Evolutionary conservation across 306 rosid species (phyloP).

Genomic region (Cicer bijugum): DNA sequence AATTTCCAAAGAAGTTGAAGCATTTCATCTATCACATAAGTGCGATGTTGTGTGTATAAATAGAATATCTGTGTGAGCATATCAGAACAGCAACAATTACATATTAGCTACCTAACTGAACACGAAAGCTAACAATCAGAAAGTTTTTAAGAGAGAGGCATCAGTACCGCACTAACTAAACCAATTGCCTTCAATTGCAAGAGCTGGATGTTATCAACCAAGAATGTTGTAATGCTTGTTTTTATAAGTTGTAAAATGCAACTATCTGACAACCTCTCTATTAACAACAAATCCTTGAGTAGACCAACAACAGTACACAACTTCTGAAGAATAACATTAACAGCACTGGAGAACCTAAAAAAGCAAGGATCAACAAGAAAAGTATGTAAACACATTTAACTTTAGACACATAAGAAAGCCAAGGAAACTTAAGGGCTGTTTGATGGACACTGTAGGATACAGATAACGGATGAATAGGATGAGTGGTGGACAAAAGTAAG

Average conservation of each 20-base stretch:
- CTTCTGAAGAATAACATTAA: slow-evolving; percentile 89
- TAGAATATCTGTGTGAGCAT: slow-evolving; percentile 83
- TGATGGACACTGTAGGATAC: not conserved
- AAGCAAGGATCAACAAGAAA: slow-evolving; percentile 39
- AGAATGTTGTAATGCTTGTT: slow-evolving; percentile 84
- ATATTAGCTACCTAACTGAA: slow-evolving; percentile 19
- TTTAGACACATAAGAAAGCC: slow-evolving; percentile 25
- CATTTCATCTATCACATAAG: slow-evolving; percentile 90
- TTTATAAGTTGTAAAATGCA: slow-evolving; percentile 91
- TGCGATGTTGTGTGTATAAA: slow-evolving; percentile 81
- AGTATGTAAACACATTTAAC: slow-evolving; percentile 35
- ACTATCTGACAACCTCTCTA: slow-evolving; percentile 94
- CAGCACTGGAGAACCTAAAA: slow-evolving; percentile 81
- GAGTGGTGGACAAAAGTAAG: not conserved
- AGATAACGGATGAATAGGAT: not conserved
- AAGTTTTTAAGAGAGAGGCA: slow-evolving; percentile 42
- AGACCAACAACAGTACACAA: slow-evolving; percentile 91
- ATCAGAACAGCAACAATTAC: slow-evolving; percentile 25
- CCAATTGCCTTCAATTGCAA: slow-evolving; percentile 95
- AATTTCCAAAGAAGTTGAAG: slow-evolving; percentile 88
- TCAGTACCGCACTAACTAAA: slow-evolving; percentile 82
- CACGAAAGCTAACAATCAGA: slow-evolving; percentile 22
- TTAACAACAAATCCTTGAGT: slow-evolving; percentile 86
- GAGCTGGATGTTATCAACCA: slow-evolving; percentile 96
- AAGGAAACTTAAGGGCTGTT: slow-evolving; percentile 17